Evolutionary conservation across 23 red algal species (phyloP).

Genomic region (Cyanidiococcus yangmingshanensis): DNA sequence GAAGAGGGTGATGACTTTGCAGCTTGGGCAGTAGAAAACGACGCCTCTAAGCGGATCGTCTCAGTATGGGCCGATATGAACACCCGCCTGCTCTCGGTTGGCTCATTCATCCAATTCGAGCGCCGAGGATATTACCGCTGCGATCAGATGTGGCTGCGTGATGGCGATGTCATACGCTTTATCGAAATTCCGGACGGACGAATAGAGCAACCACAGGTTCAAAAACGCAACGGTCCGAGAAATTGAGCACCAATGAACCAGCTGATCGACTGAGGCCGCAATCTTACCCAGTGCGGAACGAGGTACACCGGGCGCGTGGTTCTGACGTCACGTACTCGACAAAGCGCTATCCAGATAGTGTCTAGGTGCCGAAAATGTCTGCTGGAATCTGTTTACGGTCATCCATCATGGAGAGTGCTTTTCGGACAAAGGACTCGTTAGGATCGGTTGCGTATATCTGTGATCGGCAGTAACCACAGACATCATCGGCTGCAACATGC

Average conservation of each 20-base stretch:
- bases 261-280: no score
- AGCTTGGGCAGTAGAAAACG: conserved; percentile 37
- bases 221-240: not conserved
- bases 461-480: no score
- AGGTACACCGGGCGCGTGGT: no score
- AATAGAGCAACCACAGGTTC: conserved; percentile 3
- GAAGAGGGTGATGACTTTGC: conserved; percentile 86
- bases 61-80: conserved; percentile 68
- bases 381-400: no score
- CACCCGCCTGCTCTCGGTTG: conserved; percentile 47
- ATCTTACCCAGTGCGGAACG: no score
- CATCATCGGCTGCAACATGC: no score
- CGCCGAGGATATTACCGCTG: conserved; percentile 84
- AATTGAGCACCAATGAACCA: not conserved
- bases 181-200: conserved; percentile 36
- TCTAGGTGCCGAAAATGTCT: no score
- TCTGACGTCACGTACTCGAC: no score
- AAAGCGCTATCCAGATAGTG: no score
- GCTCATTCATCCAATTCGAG: conserved; percentile 85
- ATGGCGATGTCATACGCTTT: conserved; percentile 5
- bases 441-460: no score
- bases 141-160: conserved; percentile 22
- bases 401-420: no score
- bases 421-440: no score
- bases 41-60: conserved; percentile 16